A percentile compares a stretch with the other conserved stretches of the same genome.
Evolutionary conservation across 2,329 filamentous ascomycete genomes (phyloP).

Genomic region (Diaporthe longicolla): DNA sequence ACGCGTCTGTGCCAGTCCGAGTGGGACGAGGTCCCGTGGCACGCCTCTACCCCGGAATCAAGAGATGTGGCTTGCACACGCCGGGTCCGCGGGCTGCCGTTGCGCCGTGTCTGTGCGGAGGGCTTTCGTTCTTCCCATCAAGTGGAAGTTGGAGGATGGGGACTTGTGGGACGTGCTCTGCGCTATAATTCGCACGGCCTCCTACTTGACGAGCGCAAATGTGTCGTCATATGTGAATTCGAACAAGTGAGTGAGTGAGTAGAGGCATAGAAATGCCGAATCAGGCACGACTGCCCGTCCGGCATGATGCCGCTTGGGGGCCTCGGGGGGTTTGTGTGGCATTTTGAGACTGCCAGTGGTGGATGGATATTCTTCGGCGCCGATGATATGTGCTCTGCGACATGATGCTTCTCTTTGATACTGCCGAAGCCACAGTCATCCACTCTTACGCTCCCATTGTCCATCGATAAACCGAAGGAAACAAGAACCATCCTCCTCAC

Average conservation of each 20-base stretch:
- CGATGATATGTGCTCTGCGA: background rate
- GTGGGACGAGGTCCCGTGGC: too few relatives aligned
- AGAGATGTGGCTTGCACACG: conserved; percentile 2
- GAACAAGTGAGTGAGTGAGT: background rate
- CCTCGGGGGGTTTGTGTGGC: background rate
- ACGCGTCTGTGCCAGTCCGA: background rate
- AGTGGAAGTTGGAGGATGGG: background rate
- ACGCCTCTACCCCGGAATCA: background rate
- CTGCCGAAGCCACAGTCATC: background rate
- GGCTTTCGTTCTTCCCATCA: background rate
- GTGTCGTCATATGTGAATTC: background rate
- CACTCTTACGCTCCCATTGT: background rate
- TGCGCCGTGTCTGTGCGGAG: conserved; percentile 19
- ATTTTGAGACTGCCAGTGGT: background rate
- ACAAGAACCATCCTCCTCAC: too few relatives aligned
- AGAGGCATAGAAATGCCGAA: background rate
- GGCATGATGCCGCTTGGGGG: background rate
- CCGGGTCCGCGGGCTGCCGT: conserved; percentile 17
- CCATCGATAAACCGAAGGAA: background rate
- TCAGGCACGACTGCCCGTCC: background rate
- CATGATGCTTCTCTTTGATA: background rate
- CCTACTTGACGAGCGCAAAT: too few relatives aligned
- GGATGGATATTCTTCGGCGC: background rate
- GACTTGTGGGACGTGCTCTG: background rate
- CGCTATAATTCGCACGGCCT: too few relatives aligned